Evolutionary conservation across 1,139 yeast genomes (phyloP).

Genomic region (Candida mesenterica): DNA sequence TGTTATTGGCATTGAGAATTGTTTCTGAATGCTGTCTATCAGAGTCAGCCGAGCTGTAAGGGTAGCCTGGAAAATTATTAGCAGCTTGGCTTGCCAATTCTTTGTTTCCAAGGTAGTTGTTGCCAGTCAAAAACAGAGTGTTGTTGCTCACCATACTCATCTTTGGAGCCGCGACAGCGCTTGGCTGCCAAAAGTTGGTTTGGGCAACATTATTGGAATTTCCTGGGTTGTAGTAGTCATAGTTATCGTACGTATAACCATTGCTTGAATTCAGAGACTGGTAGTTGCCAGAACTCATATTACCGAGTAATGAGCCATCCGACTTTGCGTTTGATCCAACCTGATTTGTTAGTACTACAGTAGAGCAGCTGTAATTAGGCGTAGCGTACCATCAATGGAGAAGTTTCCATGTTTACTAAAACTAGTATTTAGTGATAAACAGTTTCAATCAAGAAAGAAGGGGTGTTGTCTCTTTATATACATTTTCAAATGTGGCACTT

Average conservation of each 20-base stretch:
- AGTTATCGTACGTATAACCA: neutral
- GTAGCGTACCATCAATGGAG: neutral
- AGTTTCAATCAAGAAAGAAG: neutral
- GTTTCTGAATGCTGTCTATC: neutral
- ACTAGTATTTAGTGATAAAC: too few relatives aligned
- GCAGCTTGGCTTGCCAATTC: too few relatives aligned
- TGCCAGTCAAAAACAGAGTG: neutral
- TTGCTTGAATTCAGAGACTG: neutral
- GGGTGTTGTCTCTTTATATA: neutral
- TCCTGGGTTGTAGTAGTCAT: neutral
- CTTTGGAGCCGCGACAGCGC: too few relatives aligned
- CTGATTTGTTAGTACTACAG: neutral
- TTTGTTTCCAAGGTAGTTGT: too few relatives aligned
- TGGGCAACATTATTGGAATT: neutral
- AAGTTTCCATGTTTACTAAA: too few relatives aligned
- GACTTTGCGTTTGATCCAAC: neutral
- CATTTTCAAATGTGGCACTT: neutral
- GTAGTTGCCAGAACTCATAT: neutral
- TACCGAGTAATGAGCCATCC: neutral
- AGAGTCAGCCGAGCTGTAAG: too few relatives aligned
- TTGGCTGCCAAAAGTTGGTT: constrained; percentile 2
- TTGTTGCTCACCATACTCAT: neutral
- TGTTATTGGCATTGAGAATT: too few relatives aligned
- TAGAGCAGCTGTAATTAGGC: neutral
- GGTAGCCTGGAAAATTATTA: too few relatives aligned